Evolutionary conservation across 83 land plant genomes (phyloP).

Genomic region (Picea abies): DNA sequence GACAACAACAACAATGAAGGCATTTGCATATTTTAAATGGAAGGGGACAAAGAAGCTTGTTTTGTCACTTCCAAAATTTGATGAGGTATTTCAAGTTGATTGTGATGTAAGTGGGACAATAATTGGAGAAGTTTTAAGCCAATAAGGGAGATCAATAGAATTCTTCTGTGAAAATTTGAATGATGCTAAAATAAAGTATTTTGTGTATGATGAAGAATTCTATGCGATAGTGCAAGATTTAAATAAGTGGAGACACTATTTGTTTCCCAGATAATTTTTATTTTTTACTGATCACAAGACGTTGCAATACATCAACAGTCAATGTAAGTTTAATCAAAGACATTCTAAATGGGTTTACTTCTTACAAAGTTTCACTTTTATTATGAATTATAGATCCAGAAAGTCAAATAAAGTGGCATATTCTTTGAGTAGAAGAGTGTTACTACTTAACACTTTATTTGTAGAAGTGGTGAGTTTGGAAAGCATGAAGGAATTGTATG

Average conservation of each 20-base stretch:
- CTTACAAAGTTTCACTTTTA: neutral
- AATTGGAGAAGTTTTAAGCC: neutral
- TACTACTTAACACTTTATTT: no score
- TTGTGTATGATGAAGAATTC: neutral
- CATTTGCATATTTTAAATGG: neutral
- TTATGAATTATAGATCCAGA: neutral
- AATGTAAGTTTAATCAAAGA: neutral
- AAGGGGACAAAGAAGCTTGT: neutral
- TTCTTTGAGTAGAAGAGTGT: neutral
- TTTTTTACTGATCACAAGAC: neutral
- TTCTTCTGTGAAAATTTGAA: neutral
- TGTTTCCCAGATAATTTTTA: neutral
- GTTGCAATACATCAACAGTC: neutral
- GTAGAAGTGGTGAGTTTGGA: no score
- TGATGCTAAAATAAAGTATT: neutral
- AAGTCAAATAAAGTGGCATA: neutral
- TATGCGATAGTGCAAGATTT: neutral
- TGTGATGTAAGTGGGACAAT: neutral
- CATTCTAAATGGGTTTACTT: neutral
- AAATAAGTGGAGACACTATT: neutral
- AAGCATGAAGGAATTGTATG: no score
- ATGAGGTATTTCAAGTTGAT: neutral
- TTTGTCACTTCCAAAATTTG: neutral
- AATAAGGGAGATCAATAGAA: neutral
- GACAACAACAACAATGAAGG: neutral